Conservation (phyloP, 1,284 basidiomycete genomes). For the Cystobasidium pallidum region DNA sequence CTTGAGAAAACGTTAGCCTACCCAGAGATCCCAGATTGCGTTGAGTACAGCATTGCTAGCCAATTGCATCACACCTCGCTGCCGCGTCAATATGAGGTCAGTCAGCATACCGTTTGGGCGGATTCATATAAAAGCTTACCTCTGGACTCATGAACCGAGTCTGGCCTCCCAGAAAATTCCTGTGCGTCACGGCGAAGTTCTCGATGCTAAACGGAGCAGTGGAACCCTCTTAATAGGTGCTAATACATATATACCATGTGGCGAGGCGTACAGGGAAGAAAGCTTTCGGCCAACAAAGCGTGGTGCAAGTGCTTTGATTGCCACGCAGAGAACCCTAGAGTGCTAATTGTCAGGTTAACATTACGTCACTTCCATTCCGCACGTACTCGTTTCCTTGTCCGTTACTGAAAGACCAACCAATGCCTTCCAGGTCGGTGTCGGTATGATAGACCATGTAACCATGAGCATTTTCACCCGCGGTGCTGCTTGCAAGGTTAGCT, state of each 20-base stretch:
- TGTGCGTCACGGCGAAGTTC: slow-evolving; percentile 15
- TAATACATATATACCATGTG: too few species aligned
- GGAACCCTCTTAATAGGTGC: too few species aligned
- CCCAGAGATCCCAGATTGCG: slow-evolving; percentile 62
- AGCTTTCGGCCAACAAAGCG: slow-evolving; percentile 27
- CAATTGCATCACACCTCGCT: slow-evolving; percentile 68
- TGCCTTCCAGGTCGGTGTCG: slow-evolving; percentile 16
- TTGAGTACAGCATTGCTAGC: slow-evolving; percentile 63
- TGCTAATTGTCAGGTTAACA: neutral
- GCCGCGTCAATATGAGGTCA: neutral
- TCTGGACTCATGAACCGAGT: slow-evolving; percentile 18
- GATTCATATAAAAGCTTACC: neutral
- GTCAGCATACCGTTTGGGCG: neutral
- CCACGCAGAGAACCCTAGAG: slow-evolving; percentile 12
- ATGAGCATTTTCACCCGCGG: slow-evolving; percentile 27
- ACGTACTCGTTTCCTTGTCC: slow-evolving; percentile 28
- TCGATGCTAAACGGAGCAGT: too few species aligned
- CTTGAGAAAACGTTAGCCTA: too few species aligned
- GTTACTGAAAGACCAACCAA: slow-evolving; percentile 25
- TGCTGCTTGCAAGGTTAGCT: neutral
- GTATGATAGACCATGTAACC: slow-evolving; percentile 33
- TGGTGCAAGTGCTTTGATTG: slow-evolving; percentile 16
- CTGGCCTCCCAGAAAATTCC: slow-evolving; percentile 23
- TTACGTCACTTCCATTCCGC: neutral
- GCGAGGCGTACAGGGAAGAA: neutral